Base-by-base conservation (phyloP, 2,329 filamentous ascomycete species). In the Fusarium nodosum region DNA sequence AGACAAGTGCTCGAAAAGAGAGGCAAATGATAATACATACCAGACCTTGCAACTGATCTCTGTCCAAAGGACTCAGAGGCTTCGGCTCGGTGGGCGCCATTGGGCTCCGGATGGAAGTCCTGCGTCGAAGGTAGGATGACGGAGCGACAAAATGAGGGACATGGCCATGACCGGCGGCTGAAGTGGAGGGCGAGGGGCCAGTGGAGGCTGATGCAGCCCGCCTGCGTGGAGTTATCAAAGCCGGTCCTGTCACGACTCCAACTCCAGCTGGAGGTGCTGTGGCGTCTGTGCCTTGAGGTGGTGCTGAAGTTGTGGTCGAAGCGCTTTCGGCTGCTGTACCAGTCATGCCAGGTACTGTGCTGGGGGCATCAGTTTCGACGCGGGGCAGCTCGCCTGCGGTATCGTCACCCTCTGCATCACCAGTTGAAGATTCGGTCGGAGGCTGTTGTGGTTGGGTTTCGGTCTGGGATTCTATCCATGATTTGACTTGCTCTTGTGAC, bases 41-140 rank as follows among this genome's bases (percentile, higher is more conserved):
- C 85, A 95, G 84, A 74, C 91, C 92, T 78, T 93, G 90, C 76
- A 90, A 85, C 82, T 94, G 91, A 77, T 94, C 92, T 82, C 86
- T 88, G 79, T 95, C 92, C 61, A 92, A 83, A 65, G 87, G 85
- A 74, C 85, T 90, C 79, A 84, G 82, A 64, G 81, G 77, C 69
- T 80, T 81, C 68, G 78, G 72, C 68, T 83, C 80, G 62, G 81
- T 69, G 68, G 66, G 71, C 70, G 78, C 74, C 79, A 81, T 81
- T 71, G 74, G 74, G 73, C 69, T 77, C 64, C 76, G 72, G 60
- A 74, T 73, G 44, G 78, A 74, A 63, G 76, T 75, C 73, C 78
- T 78, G 64, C 78, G 78, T 59, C 80, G 82, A 66, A 89, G 83
- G 78, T 88, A 88, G 57, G 86, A 88, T 64, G 86, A 88, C 64